Percentiles rank a stretch among this genome's conserved stretches.
phyloP scores from a whole-genome alignment of 2,329 filamentous ascomycete species.

The Pyrenophora teres region DNA sequence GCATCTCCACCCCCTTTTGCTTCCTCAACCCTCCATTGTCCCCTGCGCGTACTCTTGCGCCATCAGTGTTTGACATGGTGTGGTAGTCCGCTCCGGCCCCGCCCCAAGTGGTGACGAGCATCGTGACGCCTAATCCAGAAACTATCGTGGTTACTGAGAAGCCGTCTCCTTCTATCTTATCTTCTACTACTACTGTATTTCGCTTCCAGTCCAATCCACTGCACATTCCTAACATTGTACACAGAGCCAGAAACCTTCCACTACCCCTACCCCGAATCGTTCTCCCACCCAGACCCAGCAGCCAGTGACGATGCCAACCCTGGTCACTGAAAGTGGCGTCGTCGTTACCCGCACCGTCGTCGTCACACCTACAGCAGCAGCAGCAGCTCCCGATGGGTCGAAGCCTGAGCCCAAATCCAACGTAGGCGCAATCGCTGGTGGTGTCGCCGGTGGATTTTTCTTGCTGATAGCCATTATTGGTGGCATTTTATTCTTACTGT shows the following conservation, averaged over 20 bases:
- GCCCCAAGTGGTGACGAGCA: constrained; percentile 31
- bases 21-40: not conserved
- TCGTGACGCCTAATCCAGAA: constrained; percentile 26
- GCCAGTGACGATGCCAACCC: constrained; percentile 36
- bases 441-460: constrained; percentile 50
- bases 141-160: constrained; percentile 38
- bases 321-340: constrained; percentile 52
- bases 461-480: constrained; percentile 45
- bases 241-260: constrained; percentile 21
- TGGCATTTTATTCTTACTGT: constrained; percentile 48
- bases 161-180: constrained; percentile 17
- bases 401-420: constrained; percentile 28
- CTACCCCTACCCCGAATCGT: constrained; percentile 19
- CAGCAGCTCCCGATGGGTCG: constrained; percentile 9
- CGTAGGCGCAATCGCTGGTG: constrained; percentile 53
- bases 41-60: constrained; percentile 3
- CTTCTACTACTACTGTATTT: constrained; percentile 24
- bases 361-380: constrained; percentile 32
- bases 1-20: not conserved
- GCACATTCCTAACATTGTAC: constrained; percentile 13
- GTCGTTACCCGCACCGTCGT: constrained; percentile 53
- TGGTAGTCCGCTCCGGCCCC: constrained; percentile 42
- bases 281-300: constrained; percentile 11
- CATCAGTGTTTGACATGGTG: constrained; percentile 37
- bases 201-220: constrained; percentile 12